Evolutionary conservation across 176 grass and related monocot genomes (phyloP).

Genomic region (Oryza brachyantha): DNA sequence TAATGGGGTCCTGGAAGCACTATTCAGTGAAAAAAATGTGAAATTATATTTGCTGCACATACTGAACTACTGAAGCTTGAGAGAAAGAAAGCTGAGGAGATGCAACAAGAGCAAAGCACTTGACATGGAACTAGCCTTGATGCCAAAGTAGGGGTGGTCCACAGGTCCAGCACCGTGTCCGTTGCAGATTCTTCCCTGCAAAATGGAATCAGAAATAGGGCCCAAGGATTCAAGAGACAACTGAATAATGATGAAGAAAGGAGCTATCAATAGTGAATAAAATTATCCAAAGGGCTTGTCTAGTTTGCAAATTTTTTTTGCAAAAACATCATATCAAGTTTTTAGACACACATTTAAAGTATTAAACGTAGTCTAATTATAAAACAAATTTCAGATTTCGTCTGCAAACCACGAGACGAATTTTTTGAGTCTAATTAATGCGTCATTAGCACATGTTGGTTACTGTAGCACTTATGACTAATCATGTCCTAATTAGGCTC

Average conservation of each 20-base stretch:
- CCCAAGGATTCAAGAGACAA: conserved; percentile 8
- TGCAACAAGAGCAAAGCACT: not conserved
- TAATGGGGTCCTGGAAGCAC: conserved; percentile 26
- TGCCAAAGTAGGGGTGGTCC: conserved; percentile 27
- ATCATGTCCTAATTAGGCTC: too few species aligned
- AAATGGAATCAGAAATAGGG: conserved; percentile 2
- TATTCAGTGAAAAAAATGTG: not conserved
- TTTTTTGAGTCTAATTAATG: too few species aligned
- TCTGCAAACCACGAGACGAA: too few species aligned
- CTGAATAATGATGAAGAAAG: conserved; percentile 2
- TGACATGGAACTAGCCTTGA: conserved; percentile 4
- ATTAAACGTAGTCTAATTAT: too few species aligned
- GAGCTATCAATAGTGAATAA: not conserved
- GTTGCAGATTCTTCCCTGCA: conserved; percentile 31
- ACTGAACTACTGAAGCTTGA: not conserved
- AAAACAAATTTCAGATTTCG: too few species aligned
- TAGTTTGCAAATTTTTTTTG: too few species aligned
- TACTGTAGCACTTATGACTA: too few species aligned
- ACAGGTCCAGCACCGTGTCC: not conserved
- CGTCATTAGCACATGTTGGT: too few species aligned
- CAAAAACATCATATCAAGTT: too few species aligned
- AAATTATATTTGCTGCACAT: not conserved
- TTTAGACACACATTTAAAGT: too few species aligned
- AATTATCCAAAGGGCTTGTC: too few species aligned
- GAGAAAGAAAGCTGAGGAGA: not conserved